Conservation (phyloP, 2,329 filamentous ascomycete genomes). For the Herpotrichia juniperi region DNA sequence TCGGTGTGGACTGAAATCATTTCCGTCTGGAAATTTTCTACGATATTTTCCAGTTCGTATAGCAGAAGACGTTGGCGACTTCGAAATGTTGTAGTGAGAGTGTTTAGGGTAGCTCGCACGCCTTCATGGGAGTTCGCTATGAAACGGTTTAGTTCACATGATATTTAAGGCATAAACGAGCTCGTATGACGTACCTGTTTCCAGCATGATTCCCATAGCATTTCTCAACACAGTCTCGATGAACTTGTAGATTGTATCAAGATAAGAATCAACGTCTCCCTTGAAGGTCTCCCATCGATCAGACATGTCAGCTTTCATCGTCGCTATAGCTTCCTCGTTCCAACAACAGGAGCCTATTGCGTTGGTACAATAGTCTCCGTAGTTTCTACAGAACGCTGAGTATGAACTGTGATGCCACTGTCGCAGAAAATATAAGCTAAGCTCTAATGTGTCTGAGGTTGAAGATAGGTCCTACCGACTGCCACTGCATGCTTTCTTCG, state of each 20-base stretch:
- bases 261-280: conserved; percentile 10
- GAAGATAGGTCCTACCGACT: conserved; percentile 3
- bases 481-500: conserved; percentile 24
- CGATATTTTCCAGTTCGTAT: conserved; percentile 30
- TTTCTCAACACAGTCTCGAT: conserved; percentile 16
- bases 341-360: conserved; percentile 43
- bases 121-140: not conserved
- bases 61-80: conserved; percentile 36
- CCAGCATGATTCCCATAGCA: not conserved
- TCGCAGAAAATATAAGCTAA: not conserved
- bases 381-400: conserved; percentile 52
- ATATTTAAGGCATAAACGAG: not conserved
- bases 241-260: conserved; percentile 11
- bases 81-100: conserved; percentile 32
- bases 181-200: not conserved
- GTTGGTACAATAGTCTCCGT: conserved; percentile 44
- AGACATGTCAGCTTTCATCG: conserved; percentile 44
- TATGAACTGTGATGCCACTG: conserved; percentile 39
- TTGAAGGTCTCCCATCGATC: conserved; percentile 40
- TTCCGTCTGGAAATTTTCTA: conserved; percentile 24
- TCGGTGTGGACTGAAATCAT: conserved; percentile 16
- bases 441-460: not conserved
- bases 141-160: not conserved
- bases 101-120: conserved; percentile 8
- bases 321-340: conserved; percentile 53